Evolutionary conservation across 2,329 filamentous ascomycete genomes (phyloP).

Genomic region (Macrophomina pseudophaseolina): DNA sequence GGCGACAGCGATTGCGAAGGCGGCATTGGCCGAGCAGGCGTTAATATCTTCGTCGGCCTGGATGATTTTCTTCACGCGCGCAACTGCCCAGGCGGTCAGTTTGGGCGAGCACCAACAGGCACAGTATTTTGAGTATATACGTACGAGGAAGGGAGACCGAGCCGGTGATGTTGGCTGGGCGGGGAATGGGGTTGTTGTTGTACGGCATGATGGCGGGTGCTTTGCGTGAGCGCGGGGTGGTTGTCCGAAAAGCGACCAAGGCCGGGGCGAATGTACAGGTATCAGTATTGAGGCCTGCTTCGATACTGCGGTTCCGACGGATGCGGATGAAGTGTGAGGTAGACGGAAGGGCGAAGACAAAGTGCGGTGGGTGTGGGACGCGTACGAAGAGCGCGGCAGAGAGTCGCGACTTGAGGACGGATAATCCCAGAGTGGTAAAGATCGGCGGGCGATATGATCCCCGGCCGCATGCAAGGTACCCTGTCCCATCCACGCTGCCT

Average conservation of each 20-base stretch:
- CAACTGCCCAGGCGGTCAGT: conserved; percentile 62
- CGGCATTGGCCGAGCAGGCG: conserved; percentile 89
- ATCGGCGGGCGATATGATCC: conserved; percentile 14
- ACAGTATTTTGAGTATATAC: conserved; percentile 41
- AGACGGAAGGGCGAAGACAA: background rate
- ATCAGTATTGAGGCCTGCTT: background rate
- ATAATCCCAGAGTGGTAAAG: conserved; percentile 10
- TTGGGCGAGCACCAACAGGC: background rate
- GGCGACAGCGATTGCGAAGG: conserved; percentile 90
- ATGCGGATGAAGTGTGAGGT: background rate
- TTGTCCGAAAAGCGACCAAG: background rate
- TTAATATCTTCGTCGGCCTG: conserved; percentile 82
- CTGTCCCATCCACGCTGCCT: background rate
- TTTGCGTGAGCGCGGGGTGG: background rate
- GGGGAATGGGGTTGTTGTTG: conserved; percentile 83
- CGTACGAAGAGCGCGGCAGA: conserved; percentile 19
- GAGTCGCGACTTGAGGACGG: conserved; percentile 14
- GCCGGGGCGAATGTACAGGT: background rate
- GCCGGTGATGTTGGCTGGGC: conserved; percentile 81
- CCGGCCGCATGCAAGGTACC: conserved; percentile 22
- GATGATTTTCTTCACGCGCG: conserved; percentile 95
- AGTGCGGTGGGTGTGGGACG: background rate
- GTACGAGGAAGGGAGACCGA: conserved; percentile 83
- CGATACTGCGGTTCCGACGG: background rate
- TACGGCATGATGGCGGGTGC: conserved; percentile 71